A percentile compares a stretch with the other conserved stretches of the same genome.
Conservation (phyloP, 2,329 filamentous ascomycete genomes). For the Herpotrichia juniperi region DNA sequence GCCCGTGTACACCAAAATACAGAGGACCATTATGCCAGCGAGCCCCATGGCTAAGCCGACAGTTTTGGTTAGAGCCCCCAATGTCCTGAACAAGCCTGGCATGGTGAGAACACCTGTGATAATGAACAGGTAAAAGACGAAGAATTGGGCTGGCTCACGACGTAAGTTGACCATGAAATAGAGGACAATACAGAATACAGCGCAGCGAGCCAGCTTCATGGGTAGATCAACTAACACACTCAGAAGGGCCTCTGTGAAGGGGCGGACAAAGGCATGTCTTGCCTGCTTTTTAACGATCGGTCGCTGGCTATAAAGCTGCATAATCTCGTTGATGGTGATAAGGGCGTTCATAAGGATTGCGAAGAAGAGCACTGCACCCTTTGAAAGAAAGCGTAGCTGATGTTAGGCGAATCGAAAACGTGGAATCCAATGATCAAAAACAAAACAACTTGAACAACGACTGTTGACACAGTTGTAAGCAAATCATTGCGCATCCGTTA, state of each 20-base stretch:
- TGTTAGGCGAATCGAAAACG: constrained; percentile 59
- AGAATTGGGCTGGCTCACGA: constrained; percentile 75
- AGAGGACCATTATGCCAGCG: constrained; percentile 63
- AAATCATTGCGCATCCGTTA: too few relatives aligned
- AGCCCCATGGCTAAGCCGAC: constrained; percentile 62
- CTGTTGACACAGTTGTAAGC: too few relatives aligned
- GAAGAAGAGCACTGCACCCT: constrained; percentile 65
- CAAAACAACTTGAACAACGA: constrained; percentile 60
- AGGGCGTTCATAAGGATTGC: constrained; percentile 66
- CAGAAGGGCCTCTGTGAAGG: constrained; percentile 80
- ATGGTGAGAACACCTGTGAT: constrained; percentile 66
- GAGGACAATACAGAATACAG: constrained; percentile 77
- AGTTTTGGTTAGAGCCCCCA: constrained; percentile 75
- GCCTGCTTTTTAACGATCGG: constrained; percentile 90
- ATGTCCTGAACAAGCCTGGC: constrained; percentile 82
- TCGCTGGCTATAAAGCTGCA: constrained; percentile 75
- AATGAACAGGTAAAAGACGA: constrained; percentile 74
- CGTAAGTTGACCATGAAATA: constrained; percentile 87
- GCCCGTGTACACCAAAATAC: constrained; percentile 70
- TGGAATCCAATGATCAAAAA: constrained; percentile 67
- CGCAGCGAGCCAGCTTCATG: constrained; percentile 73
- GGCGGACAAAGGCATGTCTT: constrained; percentile 86
- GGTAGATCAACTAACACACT: constrained; percentile 86
- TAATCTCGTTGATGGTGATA: constrained; percentile 60
- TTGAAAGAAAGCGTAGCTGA: constrained; percentile 59